Percentiles rank a stretch among this genome's conserved stretches.
phyloP scores from a whole-genome alignment of 805 yeast genomes.

The Saccharomycopsis oosterbeekiorum region DNA sequence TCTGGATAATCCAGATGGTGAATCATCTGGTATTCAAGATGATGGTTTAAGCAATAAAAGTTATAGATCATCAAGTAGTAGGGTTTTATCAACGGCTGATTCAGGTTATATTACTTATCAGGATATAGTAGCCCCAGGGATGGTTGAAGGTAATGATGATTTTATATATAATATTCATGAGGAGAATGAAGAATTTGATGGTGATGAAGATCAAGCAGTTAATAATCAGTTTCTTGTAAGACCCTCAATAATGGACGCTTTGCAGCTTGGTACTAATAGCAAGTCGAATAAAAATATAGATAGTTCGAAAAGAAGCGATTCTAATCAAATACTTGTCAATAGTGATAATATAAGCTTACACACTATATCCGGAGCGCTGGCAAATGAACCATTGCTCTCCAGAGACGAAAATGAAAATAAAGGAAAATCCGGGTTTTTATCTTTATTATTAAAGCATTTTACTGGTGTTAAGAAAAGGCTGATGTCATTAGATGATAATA shows the following conservation, averaged over 20 bases:
- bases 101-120: constrained; percentile 8
- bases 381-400: neutral
- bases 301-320: neutral
- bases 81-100: neutral
- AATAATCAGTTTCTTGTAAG: constrained; percentile 20
- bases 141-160: neutral
- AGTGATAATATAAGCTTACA: neutral
- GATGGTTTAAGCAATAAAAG: neutral
- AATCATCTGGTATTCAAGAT: neutral
- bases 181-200: constrained; percentile 3
- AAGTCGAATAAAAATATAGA: constrained; percentile 9
- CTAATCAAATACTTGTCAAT: neutral
- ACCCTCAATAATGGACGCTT: constrained; percentile 31
- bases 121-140: constrained; percentile 2
- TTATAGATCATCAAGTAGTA: neutral
- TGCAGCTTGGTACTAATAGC: constrained; percentile 22
- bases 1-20: neutral
- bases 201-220: neutral
- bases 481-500: neutral
- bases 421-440: neutral
- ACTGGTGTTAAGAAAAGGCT: neutral
- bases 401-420: neutral
- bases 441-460: neutral
- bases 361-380: neutral
- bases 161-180: constrained; percentile 7